These are phyloP conservation scores for Solanum verrucosum DNA, from an alignment of 257 asterid species.

Conservation along the genomic window DNA sequence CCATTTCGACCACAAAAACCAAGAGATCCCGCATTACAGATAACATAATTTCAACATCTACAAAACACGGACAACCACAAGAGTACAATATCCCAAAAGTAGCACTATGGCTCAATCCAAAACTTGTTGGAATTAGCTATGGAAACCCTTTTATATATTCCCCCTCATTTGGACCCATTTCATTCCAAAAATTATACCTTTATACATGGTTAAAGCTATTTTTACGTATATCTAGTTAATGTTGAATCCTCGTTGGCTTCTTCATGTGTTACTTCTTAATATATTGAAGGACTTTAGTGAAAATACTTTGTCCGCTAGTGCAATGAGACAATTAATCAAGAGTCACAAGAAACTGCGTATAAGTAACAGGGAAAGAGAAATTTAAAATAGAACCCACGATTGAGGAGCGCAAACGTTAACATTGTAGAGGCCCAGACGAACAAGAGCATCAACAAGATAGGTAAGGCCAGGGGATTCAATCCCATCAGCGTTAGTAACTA, in stretches of 20 bases:
- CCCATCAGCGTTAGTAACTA: constrained; percentile 85
- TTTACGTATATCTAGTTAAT: not conserved
- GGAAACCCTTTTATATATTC: not conserved
- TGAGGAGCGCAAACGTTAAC: constrained; percentile 34
- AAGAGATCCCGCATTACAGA: not conserved
- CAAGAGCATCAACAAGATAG: constrained; percentile 27
- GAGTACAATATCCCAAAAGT: not conserved
- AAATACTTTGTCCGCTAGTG: not conserved
- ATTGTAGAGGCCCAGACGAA: constrained; percentile 19
- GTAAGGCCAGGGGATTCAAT: constrained; percentile 76
- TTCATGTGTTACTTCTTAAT: not conserved
- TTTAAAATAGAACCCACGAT: constrained; percentile 33
- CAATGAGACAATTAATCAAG: not conserved
- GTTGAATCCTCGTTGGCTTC: not conserved
- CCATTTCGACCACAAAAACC: not conserved
- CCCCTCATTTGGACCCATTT: not conserved
- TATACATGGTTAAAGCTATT: not conserved
- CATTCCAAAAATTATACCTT: not conserved
- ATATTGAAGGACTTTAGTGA: not conserved
- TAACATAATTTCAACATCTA: not conserved
- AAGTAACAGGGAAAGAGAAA: not conserved
- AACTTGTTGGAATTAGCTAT: not conserved
- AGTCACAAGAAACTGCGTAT: not conserved
- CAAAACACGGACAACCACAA: not conserved
- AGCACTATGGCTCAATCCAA: not conserved